These are phyloP conservation scores for Eustoma russellianum DNA, from an alignment of 257 asterid genomes.

Conservation along the genomic window DNA sequence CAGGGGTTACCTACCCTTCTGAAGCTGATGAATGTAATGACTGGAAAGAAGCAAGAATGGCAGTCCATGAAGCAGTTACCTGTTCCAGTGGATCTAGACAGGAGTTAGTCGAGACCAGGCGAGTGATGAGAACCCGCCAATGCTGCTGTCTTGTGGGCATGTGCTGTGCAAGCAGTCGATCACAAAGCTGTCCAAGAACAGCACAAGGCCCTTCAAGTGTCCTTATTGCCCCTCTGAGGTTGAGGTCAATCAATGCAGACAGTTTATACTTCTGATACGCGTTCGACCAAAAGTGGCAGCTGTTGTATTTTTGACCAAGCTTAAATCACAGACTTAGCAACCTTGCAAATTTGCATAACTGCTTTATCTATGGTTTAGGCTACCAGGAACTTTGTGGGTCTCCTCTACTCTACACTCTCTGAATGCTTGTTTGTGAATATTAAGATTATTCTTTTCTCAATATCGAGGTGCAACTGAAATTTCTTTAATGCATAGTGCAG, in stretches of 20 bases:
- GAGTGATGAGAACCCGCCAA: conserved; percentile 83
- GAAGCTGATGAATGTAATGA: conserved; percentile 76
- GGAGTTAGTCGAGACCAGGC: conserved; percentile 79
- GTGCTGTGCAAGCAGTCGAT: conserved; percentile 87
- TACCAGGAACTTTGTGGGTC: not conserved
- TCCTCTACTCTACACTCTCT: not conserved
- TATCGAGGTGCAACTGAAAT: too few species aligned
- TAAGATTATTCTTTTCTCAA: too few species aligned
- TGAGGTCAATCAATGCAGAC: conserved; percentile 80
- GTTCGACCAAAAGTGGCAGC: not conserved
- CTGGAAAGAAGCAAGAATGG: conserved; percentile 80
- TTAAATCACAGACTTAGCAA: too few species aligned
- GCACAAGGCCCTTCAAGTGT: conserved; percentile 79
- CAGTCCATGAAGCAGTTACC: conserved; percentile 84
- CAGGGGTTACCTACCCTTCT: conserved; percentile 83
- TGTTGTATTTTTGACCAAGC: conserved; percentile 1
- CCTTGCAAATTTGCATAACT: too few species aligned
- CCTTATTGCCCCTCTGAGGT: conserved; percentile 90
- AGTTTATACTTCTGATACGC: conserved; percentile 48
- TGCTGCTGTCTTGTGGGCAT: conserved; percentile 87
- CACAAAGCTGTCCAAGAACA: conserved; percentile 70
- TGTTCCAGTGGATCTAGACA: conserved; percentile 73
- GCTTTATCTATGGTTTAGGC: too few species aligned
- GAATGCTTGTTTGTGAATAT: too few species aligned
- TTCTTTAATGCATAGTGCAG: too few species aligned